A percentile compares a stretch with the other conserved stretches of the same genome.
These are phyloP conservation scores for Neurospora sp. DNA, from an alignment of 495 filamentous ascomycete genomes.

Conservation along the genomic window DNA sequence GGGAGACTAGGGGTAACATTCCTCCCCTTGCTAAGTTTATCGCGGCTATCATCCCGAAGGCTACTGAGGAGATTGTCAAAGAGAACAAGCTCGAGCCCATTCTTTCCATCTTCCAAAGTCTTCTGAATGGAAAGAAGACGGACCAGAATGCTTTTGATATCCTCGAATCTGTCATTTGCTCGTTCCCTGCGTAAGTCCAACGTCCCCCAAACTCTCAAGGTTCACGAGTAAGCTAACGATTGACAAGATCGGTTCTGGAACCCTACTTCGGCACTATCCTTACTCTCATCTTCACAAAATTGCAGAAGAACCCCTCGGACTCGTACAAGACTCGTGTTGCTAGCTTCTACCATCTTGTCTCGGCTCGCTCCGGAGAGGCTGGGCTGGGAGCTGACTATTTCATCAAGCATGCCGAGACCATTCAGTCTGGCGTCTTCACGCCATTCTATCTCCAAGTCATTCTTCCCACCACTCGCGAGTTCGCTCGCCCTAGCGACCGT, in stretches of 20 bases:
- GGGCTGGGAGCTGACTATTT: slow-evolving; percentile 86
- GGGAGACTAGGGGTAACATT: slow-evolving; percentile 87
- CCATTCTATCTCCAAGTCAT: slow-evolving; percentile 78
- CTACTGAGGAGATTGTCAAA: slow-evolving; percentile 55
- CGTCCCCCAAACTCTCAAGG: background rate
- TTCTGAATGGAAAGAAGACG: slow-evolving; percentile 61
- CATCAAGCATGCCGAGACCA: slow-evolving; percentile 64
- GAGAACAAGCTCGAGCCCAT: slow-evolving; percentile 66
- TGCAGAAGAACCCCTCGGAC: slow-evolving; percentile 69
- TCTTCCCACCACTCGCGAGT: slow-evolving; percentile 75
- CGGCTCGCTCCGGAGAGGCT: slow-evolving; percentile 56
- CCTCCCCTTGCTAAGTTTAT: slow-evolving; percentile 81
- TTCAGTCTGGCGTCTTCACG: slow-evolving; percentile 73
- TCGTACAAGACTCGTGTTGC: slow-evolving; percentile 72
- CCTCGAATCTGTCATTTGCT: slow-evolving; percentile 64
- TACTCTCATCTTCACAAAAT: slow-evolving; percentile 68
- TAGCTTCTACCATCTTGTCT: slow-evolving; percentile 86
- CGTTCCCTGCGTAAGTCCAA: slow-evolving; percentile 55
- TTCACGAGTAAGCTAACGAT: slow-evolving; percentile 14
- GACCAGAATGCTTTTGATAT: slow-evolving; percentile 83
- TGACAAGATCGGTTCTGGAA: slow-evolving; percentile 48
- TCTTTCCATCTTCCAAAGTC: slow-evolving; percentile 84
- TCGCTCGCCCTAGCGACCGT: slow-evolving; percentile 78
- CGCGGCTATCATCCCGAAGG: slow-evolving; percentile 72
- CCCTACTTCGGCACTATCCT: slow-evolving; percentile 73